Conservation (phyloP, 2,329 filamentous ascomycete genomes). For the Lithohypha guttulata region DNA sequence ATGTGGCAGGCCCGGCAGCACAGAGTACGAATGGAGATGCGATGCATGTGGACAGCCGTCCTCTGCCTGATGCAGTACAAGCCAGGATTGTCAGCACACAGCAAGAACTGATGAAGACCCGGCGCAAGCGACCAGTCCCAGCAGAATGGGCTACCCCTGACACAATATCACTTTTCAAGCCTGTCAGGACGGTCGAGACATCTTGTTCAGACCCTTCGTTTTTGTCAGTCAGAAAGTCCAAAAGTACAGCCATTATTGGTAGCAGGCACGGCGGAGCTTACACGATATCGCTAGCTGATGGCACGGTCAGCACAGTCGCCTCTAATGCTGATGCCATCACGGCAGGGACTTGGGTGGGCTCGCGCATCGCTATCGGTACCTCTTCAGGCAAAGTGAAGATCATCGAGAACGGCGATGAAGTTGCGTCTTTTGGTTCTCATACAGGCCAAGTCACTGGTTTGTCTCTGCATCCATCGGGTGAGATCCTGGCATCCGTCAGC, state of each 20-base stretch:
- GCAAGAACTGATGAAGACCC: slow-evolving; percentile 62
- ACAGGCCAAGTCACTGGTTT: slow-evolving; percentile 69
- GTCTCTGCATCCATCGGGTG: slow-evolving; percentile 69
- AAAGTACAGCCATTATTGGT: slow-evolving; percentile 60
- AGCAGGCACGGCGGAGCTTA: slow-evolving; percentile 72
- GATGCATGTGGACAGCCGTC: slow-evolving; percentile 83
- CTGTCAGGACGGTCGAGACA: slow-evolving; percentile 43
- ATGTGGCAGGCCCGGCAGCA: slow-evolving; percentile 46
- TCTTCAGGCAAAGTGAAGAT: slow-evolving; percentile 69
- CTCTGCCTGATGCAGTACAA: slow-evolving; percentile 59
- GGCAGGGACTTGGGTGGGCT: slow-evolving; percentile 46
- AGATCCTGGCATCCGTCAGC: slow-evolving; percentile 76
- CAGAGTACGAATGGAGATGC: slow-evolving; percentile 56
- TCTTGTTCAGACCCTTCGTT: slow-evolving; percentile 49
- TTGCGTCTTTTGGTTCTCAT: slow-evolving; percentile 65
- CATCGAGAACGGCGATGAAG: slow-evolving; percentile 59
- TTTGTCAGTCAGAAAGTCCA: slow-evolving; percentile 48
- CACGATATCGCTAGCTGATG: slow-evolving; percentile 49
- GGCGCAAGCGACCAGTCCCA: slow-evolving; percentile 80
- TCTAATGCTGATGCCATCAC: slow-evolving; percentile 54
- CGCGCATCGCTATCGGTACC: slow-evolving; percentile 62
- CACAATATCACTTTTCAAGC: slow-evolving; percentile 51
- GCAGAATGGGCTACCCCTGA: slow-evolving; percentile 74
- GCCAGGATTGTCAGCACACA: slow-evolving; percentile 71
- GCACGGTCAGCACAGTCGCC: slow-evolving; percentile 29